Evolutionary conservation across 192 early-diverging fungal genomes (phyloP).

Genomic region (Phlyctochytrium arcticum): DNA sequence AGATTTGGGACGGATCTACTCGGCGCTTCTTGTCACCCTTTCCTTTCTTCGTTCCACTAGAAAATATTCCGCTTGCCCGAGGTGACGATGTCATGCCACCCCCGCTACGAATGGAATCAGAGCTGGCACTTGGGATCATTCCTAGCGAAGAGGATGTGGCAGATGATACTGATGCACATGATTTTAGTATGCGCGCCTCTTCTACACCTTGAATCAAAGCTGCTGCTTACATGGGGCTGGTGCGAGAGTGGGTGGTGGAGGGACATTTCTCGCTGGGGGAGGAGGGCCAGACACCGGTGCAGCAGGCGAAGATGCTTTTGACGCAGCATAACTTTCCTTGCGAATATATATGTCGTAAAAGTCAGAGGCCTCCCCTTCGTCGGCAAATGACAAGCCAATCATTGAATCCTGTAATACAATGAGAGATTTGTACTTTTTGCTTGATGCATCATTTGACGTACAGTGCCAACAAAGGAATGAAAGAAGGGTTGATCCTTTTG

Average conservation of each 20-base stretch:
- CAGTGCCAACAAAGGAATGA: slow-evolving; percentile 44
- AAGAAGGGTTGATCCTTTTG: slow-evolving; percentile 39
- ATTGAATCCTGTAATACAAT: slow-evolving; percentile 17
- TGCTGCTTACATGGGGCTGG: neutral
- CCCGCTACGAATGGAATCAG: neutral
- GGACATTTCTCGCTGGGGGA: neutral
- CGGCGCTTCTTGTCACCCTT: slow-evolving; percentile 30
- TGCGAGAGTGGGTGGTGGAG: neutral
- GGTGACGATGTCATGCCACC: neutral
- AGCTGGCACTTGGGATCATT: neutral
- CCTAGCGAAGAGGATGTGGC: neutral
- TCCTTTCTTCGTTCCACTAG: slow-evolving; percentile 1
- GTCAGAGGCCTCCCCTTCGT: slow-evolving; percentile 44
- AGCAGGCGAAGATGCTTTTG: neutral
- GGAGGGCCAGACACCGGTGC: neutral
- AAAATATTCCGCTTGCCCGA: neutral
- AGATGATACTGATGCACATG: neutral
- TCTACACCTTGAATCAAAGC: no score
- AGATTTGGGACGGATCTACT: slow-evolving; percentile 48
- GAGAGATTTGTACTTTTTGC: neutral
- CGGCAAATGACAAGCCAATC: slow-evolving; percentile 47
- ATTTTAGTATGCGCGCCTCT: no score
- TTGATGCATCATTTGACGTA: slow-evolving; percentile 3
- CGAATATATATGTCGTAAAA: slow-evolving; percentile 22
- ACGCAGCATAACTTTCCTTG: slow-evolving; percentile 8